Evolutionary conservation across 495 filamentous ascomycete genomes (phyloP), one percentile per base, ranked within the genome.

Genomic region (Penicillium coffeae): DNA sequence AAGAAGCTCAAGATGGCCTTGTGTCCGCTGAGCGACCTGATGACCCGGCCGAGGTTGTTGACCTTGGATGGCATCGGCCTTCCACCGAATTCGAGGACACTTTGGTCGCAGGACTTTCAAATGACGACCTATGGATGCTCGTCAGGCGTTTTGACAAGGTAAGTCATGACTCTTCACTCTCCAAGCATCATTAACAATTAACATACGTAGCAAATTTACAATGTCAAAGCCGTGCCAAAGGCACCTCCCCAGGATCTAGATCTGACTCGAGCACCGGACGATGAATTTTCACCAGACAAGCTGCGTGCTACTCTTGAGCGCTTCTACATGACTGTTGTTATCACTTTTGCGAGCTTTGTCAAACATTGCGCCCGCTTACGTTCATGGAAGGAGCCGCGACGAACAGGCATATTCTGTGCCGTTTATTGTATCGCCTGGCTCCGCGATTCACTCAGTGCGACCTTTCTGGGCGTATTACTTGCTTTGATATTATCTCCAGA

Each of bases 251-350:
- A 81, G 3, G 79, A 81, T 14, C 71, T 95, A n/a, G 90, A 96
- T 67, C 70, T 94, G 13, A 87, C 88, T 41, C 85, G 88, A 44
- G 82, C 87, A 2, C 84, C 87, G 21, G 85, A 92, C 27, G 89
- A 94, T 44, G 85, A 91, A 50, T 94, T 93, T 64, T 86, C 86
- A 0, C 88, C 89, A 0, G 89, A 94, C 58, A 94, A 95, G 64
- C 71, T 95, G 37, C 76, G 90, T 18, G 80, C 79, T 9, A 90
- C 83, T 37, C 52, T 94, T 13, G 90, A 95, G 62, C 75, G 90
- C 3, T 78, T 95, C 30, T 95, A 96, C 61, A 89, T 86, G 71
- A 88, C 86, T 0, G 81, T 95, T 0, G 70, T 88, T 1, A 77
- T 93, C 21, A 78, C 81, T 6, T 18, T 89, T 22, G 74, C 86